Percentiles rank a stretch among this genome's conserved stretches.
These are phyloP conservation scores for sunflower (Helianthus annuus) DNA, from an alignment of 129 eudicot species.

Conservation along the genomic window HanXRQr2.0-SUNRISE NC_035442.2:168439961-168440460, in stretches of 20 bases:
- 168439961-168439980: too few species aligned
- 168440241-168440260: constrained; percentile 78
- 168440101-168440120: too few species aligned
- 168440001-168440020: too few species aligned
- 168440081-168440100: too few species aligned
- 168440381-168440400: neutral
- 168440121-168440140: too few species aligned
- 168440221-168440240: constrained; percentile 70
- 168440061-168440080: too few species aligned
- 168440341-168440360: constrained; percentile 69
- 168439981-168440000: too few species aligned
- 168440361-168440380: constrained; percentile 44
- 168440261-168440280: constrained; percentile 73
- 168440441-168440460: constrained; percentile 28
- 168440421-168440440: constrained; percentile 14
- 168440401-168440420: neutral
- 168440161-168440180: too few species aligned
- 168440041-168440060: too few species aligned
- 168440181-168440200: neutral
- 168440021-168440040: too few species aligned
- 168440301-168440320: constrained; percentile 62
- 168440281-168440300: constrained; percentile 62
- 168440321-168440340: constrained; percentile 61
- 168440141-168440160: too few species aligned
- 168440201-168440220: constrained; percentile 1